phyloP scores from a whole-genome alignment of 163 green algal genomes.

The Prototheca wickerhamii region DNA sequence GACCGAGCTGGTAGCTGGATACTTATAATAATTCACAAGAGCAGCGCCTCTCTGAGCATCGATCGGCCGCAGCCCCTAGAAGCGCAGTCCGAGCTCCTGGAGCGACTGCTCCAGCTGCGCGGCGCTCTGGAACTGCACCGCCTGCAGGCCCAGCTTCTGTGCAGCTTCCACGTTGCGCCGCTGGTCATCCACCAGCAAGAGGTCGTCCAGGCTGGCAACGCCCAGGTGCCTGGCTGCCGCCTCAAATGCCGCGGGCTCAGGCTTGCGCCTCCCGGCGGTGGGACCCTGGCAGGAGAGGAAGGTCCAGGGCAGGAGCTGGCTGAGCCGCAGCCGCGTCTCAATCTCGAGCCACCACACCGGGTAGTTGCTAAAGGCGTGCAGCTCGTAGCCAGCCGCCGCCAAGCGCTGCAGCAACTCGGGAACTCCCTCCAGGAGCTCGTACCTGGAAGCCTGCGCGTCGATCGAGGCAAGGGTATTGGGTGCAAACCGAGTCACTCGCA shows the following conservation, averaged over 20 bases:
- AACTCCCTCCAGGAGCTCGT: constrained; percentile 69
- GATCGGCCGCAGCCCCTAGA: not conserved
- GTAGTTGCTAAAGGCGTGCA: constrained; percentile 82
- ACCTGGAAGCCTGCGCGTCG: constrained; percentile 46
- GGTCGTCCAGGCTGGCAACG: constrained; percentile 5
- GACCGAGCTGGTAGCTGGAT: constrained; percentile 31
- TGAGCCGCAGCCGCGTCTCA: constrained; percentile 68
- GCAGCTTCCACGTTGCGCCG: constrained; percentile 51
- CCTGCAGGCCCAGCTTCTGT: constrained; percentile 32
- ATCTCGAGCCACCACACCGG: constrained; percentile 66
- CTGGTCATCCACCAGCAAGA: constrained; percentile 61
- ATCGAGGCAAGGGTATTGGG: no score
- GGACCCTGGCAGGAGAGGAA: constrained; percentile 73
- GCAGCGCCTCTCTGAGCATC: not conserved
- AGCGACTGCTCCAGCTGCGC: constrained; percentile 17
- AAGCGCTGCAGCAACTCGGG: constrained; percentile 55
- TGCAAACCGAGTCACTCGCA: no score
- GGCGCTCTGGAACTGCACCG: constrained; percentile 41
- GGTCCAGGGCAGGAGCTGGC: constrained; percentile 65
- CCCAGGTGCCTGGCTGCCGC: constrained; percentile 24
- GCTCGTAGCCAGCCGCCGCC: constrained; percentile 32
- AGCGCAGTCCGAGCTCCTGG: constrained; percentile 1
- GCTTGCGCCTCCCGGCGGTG: constrained; percentile 61
- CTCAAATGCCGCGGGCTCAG: constrained; percentile 36
- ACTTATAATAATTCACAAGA: not conserved